Base-by-base conservation (phyloP, 805 yeast genomes). In the Wickerhamiella australiensis region DNA sequence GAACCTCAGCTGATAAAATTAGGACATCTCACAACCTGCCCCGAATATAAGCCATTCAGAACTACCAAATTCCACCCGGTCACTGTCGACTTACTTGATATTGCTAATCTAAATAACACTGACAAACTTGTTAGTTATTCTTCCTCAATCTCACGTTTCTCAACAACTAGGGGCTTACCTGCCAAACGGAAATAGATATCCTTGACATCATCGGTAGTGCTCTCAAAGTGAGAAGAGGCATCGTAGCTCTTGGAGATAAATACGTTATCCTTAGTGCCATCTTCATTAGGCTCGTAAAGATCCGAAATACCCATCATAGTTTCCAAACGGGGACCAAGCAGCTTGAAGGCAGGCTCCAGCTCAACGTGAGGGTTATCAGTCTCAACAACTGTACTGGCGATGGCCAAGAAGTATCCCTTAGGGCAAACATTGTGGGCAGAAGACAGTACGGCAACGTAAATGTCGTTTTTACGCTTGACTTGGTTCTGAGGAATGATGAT, bases 401-500 rank as follows among this genome's bases (percentile, higher is more conserved):
- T 92, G 12, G 97, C 98, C 59, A 92, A 71, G 62, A 80, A 85
- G 69, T 87, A 82, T 42, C 94, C 95, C 64, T 80, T 79, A 50
- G 95, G 82, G 54, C 86, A 79, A 52, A 90, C 96, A 63, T 85
- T 83, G 68, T 92, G 98, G 42, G 85, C 80, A 55, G 82, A 78
- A 2, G 96, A 86, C 48, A 92, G 74, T 25, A 85, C 82, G 1
- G 98, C 96, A 59, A 92, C 77, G 67, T 92, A 92, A 55, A 92
- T 92, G 65, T 92, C 98, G 65, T 88, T 83, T 67, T 85, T 84
- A 60, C 98, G 80, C 51, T 79, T 82, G 49, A 86, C 85, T 67
- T 92, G 97, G 67, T 87, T 85, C 68, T 94, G 98, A 21, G 98
- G 97, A 54, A 92, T 86, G 65, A 92, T 85, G 57, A 92, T 81